Conservation (phyloP, 192 early-diverging fungal genomes). For the Entomortierella chlamydospora region DNA sequence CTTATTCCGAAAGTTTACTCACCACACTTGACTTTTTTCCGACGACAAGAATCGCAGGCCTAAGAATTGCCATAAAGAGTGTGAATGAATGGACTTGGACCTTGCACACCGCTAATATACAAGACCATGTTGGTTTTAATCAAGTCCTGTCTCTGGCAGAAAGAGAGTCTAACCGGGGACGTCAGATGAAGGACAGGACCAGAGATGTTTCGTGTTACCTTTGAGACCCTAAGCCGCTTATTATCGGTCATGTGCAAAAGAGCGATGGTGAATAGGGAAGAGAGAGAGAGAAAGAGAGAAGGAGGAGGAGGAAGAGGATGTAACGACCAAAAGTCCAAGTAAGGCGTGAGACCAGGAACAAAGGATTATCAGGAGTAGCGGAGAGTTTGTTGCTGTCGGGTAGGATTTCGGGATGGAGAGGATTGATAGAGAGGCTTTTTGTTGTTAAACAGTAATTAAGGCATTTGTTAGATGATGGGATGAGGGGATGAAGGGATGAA, state of each 20-base stretch:
- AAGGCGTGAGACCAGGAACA: neutral
- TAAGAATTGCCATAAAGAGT: neutral
- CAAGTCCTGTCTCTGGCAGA: too few species aligned
- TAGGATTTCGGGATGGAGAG: too few species aligned
- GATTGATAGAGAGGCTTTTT: too few species aligned
- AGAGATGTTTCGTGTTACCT: too few species aligned
- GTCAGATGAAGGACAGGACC: too few species aligned
- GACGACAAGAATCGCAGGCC: slow-evolving; percentile 50
- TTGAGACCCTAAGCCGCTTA: slow-evolving; percentile 41
- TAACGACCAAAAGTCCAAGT: too few species aligned
- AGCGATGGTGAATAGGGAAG: neutral
- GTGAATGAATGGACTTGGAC: neutral
- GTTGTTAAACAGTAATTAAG: too few species aligned
- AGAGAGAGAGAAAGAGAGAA: neutral
- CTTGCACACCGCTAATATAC: too few species aligned
- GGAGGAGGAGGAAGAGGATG: neutral
- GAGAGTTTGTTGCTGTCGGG: too few species aligned
- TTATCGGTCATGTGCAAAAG: slow-evolving; percentile 36
- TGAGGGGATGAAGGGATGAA: neutral
- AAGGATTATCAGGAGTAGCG: too few species aligned
- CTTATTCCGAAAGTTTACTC: neutral
- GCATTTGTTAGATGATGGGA: neutral
- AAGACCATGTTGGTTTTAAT: too few species aligned
- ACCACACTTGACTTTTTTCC: slow-evolving; percentile 57
- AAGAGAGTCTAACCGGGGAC: too few species aligned